These are phyloP conservation scores for Aristolochia contorta DNA, from an alignment of 164 flowering plant genomes.

Conservation along the genomic window DNA sequence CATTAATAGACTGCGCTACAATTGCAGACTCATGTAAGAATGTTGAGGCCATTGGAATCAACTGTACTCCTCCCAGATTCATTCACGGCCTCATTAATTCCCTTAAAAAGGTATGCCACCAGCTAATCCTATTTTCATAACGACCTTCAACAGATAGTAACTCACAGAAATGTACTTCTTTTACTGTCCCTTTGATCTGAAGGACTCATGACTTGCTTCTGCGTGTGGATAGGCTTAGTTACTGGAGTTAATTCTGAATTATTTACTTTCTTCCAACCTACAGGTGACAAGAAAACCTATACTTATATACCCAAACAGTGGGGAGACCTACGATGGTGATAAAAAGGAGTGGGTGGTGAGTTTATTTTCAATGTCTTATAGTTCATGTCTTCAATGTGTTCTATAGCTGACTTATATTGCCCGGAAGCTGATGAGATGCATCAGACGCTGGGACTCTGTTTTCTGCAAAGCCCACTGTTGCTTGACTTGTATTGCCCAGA, in stretches of 20 bases:
- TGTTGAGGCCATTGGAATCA: conserved; percentile 79
- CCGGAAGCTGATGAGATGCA: too few species aligned
- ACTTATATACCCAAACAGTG: conserved; percentile 85
- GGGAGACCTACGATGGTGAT: conserved; percentile 69
- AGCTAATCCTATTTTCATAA: neutral
- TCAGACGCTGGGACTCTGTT: neutral
- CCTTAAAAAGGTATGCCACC: conserved; percentile 40
- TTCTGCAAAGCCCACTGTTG: too few species aligned
- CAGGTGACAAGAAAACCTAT: conserved; percentile 80
- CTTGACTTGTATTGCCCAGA: too few species aligned
- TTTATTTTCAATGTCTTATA: neutral
- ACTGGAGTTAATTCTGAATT: too few species aligned
- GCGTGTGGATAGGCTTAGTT: too few species aligned
- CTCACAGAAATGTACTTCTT: too few species aligned
- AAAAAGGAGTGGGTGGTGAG: conserved; percentile 82
- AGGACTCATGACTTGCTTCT: too few species aligned
- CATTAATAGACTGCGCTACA: conserved; percentile 56
- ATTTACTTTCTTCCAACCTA: neutral
- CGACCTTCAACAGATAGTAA: neutral
- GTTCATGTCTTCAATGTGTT: neutral
- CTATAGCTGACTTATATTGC: too few species aligned
- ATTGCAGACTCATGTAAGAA: conserved; percentile 60
- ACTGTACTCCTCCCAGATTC: conserved; percentile 84
- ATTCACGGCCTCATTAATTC: conserved; percentile 52
- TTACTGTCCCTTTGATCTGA: too few species aligned